A percentile compares a stretch with the other conserved stretches of the same genome.
phyloP scores from a whole-genome alignment of 2,329 filamentous ascomycete genomes.

The Coleophoma eucalyptorum region DNA sequence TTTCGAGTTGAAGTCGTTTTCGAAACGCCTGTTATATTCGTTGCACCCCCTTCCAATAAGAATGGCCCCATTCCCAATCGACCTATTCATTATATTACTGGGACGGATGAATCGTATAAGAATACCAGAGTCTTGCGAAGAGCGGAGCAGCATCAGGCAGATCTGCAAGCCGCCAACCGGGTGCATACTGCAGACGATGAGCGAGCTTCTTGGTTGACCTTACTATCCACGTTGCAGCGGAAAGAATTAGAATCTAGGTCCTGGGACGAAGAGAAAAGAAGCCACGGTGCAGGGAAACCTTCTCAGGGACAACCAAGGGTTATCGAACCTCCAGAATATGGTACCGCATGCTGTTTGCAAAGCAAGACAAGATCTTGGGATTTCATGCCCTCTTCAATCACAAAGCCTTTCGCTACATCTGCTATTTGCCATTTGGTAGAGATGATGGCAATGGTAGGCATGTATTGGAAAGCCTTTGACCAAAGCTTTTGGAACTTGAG shows the following conservation, averaged over 20 bases:
- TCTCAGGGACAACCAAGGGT: conserved; percentile 2
- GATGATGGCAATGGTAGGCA: conserved; percentile 33
- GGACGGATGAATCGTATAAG: conserved; percentile 16
- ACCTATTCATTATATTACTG: conserved; percentile 21
- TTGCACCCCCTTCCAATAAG: conserved; percentile 20
- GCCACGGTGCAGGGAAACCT: background rate
- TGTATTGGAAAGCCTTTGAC: conserved; percentile 58
- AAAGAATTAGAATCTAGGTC: conserved; percentile 44
- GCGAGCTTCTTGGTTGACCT: conserved; percentile 47
- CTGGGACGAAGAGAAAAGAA: conserved; percentile 30
- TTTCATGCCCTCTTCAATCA: conserved; percentile 31
- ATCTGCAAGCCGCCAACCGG: conserved; percentile 9
- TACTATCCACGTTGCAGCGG: conserved; percentile 45
- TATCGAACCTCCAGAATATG: conserved; percentile 10
- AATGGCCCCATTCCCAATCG: conserved; percentile 19
- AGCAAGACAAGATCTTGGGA: conserved; percentile 32
- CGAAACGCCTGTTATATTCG: conserved; percentile 29
- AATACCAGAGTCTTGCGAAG: conserved; percentile 14
- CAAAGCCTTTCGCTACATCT: conserved; percentile 30
- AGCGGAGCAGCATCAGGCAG: conserved; percentile 7
- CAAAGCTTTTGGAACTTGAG: conserved; percentile 44
- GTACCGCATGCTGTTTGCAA: conserved; percentile 23
- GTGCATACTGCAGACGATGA: conserved; percentile 55
- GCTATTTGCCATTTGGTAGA: conserved; percentile 31
- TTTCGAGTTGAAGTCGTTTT: conserved; percentile 34